Evolutionary conservation across 371 early-diverging fungal species (phyloP).

Genomic region (Saksenaea vasiformis): DNA sequence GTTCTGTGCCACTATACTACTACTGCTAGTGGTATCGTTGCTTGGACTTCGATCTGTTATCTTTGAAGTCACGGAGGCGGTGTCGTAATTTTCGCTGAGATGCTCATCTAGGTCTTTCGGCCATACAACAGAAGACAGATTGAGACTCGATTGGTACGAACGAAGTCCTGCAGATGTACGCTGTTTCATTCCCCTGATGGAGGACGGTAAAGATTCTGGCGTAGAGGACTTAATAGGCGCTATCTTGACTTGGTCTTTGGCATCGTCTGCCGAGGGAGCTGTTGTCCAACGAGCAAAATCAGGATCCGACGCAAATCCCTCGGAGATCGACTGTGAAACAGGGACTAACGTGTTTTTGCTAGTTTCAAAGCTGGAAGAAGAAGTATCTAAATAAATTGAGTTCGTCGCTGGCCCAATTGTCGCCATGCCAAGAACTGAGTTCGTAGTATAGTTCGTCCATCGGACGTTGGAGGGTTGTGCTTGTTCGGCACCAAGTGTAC

Average conservation of each 20-base stretch:
- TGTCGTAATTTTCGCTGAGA: conserved; percentile 5
- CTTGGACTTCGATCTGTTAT: conserved; percentile 4
- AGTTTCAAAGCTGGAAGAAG: conserved; percentile 7
- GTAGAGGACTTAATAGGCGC: background rate
- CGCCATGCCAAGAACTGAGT: conserved; percentile 17
- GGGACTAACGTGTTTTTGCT: conserved; percentile 7
- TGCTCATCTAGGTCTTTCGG: conserved; percentile 5
- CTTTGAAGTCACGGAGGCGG: background rate
- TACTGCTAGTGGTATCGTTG: background rate
- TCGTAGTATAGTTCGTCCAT: conserved; percentile 27
- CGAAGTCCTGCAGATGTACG: background rate
- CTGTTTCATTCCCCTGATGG: background rate
- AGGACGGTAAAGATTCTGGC: background rate
- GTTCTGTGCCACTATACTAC: background rate
- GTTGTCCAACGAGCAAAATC: conserved; percentile 42
- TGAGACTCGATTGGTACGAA: conserved; percentile 13
- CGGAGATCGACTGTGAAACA: conserved; percentile 12
- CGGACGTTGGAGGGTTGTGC: conserved; percentile 18
- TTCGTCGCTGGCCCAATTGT: conserved; percentile 17
- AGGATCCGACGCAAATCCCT: conserved; percentile 34
- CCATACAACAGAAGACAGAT: conserved; percentile 12
- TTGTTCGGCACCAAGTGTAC: background rate
- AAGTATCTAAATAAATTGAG: conserved; percentile 27
- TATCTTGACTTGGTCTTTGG: conserved; percentile 6
- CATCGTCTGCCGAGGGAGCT: conserved; percentile 13